Evolutionary conservation across 306 rosid species (phyloP), one percentile per base, ranked within the genome.

Genomic region (Vigna unguiculata): DNA sequence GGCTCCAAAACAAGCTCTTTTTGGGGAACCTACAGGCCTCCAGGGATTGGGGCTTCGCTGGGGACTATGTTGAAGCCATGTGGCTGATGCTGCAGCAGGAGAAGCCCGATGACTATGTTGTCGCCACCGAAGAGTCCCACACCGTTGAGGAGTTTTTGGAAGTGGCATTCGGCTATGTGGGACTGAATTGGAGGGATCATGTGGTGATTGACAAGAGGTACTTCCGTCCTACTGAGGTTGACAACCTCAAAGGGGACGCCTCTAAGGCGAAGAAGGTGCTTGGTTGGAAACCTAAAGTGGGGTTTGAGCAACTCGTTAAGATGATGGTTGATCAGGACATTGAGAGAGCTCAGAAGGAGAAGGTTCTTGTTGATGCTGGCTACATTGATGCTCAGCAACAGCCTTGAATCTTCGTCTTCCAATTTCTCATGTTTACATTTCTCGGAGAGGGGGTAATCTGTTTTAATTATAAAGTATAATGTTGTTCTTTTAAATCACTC

Each of bases 41-140:
- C 0, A 84, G 99, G 75, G 99, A 95, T 67, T 95, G 99, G 99
- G 99, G 99, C 13, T 95, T 95, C 7, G 99, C 99, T 0, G 97
- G 97, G 48, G 99, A 95, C 68, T 95, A 95, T 19, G 99, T 91
- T 17, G 97, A 95, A 79, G 99, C 99, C 0, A 92, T 95, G 99
- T 95, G 99, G 99, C 75, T 95, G 83, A 95, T 95, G 99, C 93
- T 96, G 54, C 99, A 96, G 86, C 99, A 93, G 80, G 98, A 96
- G n/a, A 81, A 86, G 85, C 88, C 98, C 0, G 98, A 89, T 41
- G 99, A 96, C 61, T 96, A 92, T 14, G 99, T 96, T 11, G 99
- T 96, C 2, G 99, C 99, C 1, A 96, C 99, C 4, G 98, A 96
- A 77, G 99, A 92, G 9, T 89, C 99, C 0, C 98, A 96, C 73